Evolutionary conservation across 164 flowering plant genomes (phyloP).

Genomic region (Macadamia tetraphylla): DNA sequence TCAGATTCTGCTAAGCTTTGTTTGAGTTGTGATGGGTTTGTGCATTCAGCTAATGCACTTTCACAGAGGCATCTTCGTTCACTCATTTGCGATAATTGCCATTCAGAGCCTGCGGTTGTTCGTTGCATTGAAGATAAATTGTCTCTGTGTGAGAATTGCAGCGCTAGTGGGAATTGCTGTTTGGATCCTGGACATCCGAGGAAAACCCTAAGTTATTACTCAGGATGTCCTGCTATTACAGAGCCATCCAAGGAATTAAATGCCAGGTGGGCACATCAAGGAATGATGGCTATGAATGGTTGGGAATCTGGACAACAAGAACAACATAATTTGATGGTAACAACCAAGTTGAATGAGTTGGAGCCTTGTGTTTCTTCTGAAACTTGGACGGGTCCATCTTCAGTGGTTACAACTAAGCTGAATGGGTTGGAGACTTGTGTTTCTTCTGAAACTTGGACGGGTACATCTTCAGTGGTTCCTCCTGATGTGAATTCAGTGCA

Average conservation of each 20-base stretch:
- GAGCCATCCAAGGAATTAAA: constrained; percentile 42
- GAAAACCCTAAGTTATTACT: constrained; percentile 28
- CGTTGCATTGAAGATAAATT: constrained; percentile 47
- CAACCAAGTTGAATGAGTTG: constrained; percentile 21
- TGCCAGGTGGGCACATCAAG: constrained; percentile 18
- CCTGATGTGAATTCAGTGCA: constrained; percentile 16
- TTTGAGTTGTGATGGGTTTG: constrained; percentile 46
- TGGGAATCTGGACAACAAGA: constrained; percentile 22
- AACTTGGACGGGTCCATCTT: constrained; percentile 24
- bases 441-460: constrained; percentile 31
- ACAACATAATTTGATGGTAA: constrained; percentile 14
- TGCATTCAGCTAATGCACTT: constrained; percentile 65
- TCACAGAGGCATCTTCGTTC: constrained; percentile 53
- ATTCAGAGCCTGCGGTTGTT: constrained; percentile 38
- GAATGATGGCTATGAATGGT: constrained; percentile 19
- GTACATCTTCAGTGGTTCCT: constrained; percentile 20
- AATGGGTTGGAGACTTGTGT: constrained; percentile 22
- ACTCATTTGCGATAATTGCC: constrained; percentile 52
- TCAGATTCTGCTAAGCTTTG: constrained; percentile 58
- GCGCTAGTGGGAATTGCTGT: constrained; percentile 30
- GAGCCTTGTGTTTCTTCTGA: constrained; percentile 29
- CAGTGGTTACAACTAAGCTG: constrained; percentile 17
- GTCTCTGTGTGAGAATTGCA: constrained; percentile 50
- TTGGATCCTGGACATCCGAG: constrained; percentile 24
- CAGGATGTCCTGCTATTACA: constrained; percentile 42